phyloP scores from a whole-genome alignment of 2,329 filamentous ascomycete genomes.

The Fusarium lyarnte region DNA sequence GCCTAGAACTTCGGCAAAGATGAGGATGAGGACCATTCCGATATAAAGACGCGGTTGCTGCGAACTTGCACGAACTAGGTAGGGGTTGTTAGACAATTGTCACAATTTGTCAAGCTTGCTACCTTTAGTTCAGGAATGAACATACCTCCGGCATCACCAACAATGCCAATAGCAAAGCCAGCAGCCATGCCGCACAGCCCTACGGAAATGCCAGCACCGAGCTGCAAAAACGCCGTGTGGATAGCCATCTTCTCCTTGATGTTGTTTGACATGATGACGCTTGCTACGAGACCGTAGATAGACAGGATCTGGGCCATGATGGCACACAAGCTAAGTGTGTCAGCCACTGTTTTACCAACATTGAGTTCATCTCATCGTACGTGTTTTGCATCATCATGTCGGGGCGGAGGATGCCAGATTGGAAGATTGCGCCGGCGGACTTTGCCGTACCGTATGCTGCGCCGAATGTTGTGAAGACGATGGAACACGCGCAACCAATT shows the following conservation, averaged over 20 bases:
- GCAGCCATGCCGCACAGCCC: conserved; percentile 57
- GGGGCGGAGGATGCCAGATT: conserved; percentile 55
- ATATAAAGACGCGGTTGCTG: conserved; percentile 58
- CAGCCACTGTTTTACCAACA: neutral
- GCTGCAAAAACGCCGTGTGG: conserved; percentile 55
- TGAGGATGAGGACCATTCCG: conserved; percentile 59
- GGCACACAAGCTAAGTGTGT: conserved; percentile 49
- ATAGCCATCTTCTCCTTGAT: conserved; percentile 54
- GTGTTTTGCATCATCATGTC: conserved; percentile 57
- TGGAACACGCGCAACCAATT: conserved; percentile 55
- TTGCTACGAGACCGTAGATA: conserved; percentile 58
- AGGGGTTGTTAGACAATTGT: neutral
- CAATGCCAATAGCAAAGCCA: conserved; percentile 58
- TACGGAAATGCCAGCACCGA: conserved; percentile 56
- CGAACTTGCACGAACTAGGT: conserved; percentile 56
- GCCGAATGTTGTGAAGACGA: conserved; percentile 63
- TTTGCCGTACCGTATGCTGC: conserved; percentile 57
- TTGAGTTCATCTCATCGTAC: conserved; percentile 19
- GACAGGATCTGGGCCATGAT: conserved; percentile 60
- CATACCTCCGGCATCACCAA: conserved; percentile 56
- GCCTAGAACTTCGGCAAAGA: conserved; percentile 58
- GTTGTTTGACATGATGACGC: conserved; percentile 55
- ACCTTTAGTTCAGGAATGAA: neutral
- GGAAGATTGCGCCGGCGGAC: conserved; percentile 55
- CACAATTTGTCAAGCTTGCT: neutral